Conservation (phyloP, 257 asterid species). For the Capsicum chinense region DNA sequence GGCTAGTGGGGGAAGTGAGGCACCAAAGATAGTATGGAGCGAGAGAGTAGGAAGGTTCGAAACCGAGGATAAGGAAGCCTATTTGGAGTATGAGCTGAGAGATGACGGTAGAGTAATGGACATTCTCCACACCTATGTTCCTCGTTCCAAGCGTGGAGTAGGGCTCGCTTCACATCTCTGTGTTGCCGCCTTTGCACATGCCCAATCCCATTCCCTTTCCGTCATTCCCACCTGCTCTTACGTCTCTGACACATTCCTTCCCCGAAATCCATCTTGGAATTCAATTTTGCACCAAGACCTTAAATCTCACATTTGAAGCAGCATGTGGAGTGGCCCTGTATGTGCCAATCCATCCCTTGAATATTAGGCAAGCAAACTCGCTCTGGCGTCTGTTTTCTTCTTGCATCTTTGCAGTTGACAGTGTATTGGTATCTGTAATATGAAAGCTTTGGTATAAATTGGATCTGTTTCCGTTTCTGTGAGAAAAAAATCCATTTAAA, state of each 20-base stretch:
- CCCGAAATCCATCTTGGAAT: conserved; percentile 69
- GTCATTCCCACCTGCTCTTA: conserved; percentile 90
- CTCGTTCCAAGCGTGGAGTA: conserved; percentile 78
- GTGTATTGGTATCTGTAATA: not conserved
- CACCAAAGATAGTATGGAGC: conserved; percentile 61
- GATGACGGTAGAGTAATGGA: conserved; percentile 63
- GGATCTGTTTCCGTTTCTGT: not conserved
- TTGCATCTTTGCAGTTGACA: not conserved
- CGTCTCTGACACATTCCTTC: conserved; percentile 83
- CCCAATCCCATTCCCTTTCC: conserved; percentile 55
- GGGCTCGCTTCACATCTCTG: conserved; percentile 85
- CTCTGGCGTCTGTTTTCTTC: not conserved
- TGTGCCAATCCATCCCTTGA: not conserved
- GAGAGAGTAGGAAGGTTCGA: conserved; percentile 64
- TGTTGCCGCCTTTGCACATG: conserved; percentile 82
- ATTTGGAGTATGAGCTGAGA: conserved; percentile 59
- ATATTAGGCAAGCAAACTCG: not conserved
- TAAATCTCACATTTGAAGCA: conserved; percentile 57
- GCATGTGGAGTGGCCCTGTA: not conserved
- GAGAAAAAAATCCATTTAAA: not conserved
- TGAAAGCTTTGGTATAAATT: not conserved
- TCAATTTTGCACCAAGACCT: conserved; percentile 53
- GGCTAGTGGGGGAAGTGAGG: conserved; percentile 28
- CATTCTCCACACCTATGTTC: conserved; percentile 82
- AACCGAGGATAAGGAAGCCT: conserved; percentile 77